Conservation (phyloP, 2,329 filamentous ascomycete genomes). For the Chlorencoelia australis region DNA sequence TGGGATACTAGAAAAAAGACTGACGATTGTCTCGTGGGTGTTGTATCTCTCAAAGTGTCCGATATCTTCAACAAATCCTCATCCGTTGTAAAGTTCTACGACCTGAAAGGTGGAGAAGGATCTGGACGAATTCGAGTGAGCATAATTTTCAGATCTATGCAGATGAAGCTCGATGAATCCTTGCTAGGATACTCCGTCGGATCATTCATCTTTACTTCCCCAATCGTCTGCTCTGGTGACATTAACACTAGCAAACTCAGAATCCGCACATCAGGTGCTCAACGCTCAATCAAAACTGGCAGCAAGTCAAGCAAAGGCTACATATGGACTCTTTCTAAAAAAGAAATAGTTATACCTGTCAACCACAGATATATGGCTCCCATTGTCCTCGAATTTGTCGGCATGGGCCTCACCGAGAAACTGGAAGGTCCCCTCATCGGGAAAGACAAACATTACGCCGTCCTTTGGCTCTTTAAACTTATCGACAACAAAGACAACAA, state of each 20-base stretch:
- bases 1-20: constrained; percentile 82
- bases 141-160: constrained; percentile 79
- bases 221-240: constrained; percentile 55
- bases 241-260: constrained; percentile 40
- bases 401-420: constrained; percentile 56
- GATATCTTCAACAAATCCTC: constrained; percentile 83
- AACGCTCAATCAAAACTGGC: constrained; percentile 28
- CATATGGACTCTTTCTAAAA: constrained; percentile 46
- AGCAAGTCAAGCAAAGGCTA: constrained; percentile 46
- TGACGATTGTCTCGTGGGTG: constrained; percentile 88
- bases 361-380: constrained; percentile 85
- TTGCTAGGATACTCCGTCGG: constrained; percentile 93
- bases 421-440: too few relatives aligned
- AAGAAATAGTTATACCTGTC: constrained; percentile 65
- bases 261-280: constrained; percentile 8
- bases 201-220: constrained; percentile 77
- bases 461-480: constrained; percentile 79
- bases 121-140: constrained; percentile 86
- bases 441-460: constrained; percentile 64
- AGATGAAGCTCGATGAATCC: constrained; percentile 71
- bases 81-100: constrained; percentile 80
- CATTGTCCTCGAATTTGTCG: constrained; percentile 78
- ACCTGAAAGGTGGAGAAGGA: constrained; percentile 87
- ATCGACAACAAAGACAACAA: constrained; percentile 67
- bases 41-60: constrained; percentile 78